phyloP scores from a whole-genome alignment of 495 filamentous ascomycete genomes.

The Lepraria neglecta region DNA sequence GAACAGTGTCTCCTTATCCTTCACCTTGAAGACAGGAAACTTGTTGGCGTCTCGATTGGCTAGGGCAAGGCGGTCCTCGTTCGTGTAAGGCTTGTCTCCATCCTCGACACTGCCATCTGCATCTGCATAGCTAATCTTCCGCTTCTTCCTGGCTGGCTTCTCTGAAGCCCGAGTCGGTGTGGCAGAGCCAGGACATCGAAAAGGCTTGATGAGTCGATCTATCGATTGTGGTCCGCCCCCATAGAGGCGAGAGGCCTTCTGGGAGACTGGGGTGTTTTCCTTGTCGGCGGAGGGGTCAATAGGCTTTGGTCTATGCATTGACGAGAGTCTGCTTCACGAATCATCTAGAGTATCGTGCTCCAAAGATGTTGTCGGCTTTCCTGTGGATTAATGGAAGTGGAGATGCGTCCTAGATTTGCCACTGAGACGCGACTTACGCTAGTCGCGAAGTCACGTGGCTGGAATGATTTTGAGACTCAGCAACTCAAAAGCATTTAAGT shows the following conservation, averaged over 20 bases:
- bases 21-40: conserved; percentile 83
- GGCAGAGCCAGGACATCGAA: conserved; percentile 86
- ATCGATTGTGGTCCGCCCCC: conserved; percentile 45
- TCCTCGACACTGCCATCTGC: conserved; percentile 64
- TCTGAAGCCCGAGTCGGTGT: conserved; percentile 63
- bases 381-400: neutral
- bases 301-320: conserved; percentile 41
- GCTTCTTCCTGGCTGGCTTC: conserved; percentile 76
- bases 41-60: conserved; percentile 83
- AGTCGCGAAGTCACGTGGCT: conserved; percentile 9
- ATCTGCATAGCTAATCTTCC: conserved; percentile 84
- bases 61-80: conserved; percentile 78
- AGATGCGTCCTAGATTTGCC: neutral
- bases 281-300: conserved; percentile 31
- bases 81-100: conserved; percentile 76
- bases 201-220: conserved; percentile 75
- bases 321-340: too few relatives aligned
- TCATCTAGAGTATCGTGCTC: too few relatives aligned
- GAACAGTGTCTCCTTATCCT: conserved; percentile 79
- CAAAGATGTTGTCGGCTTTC: too few relatives aligned
- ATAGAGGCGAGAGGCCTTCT: conserved; percentile 33
- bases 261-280: conserved; percentile 33
- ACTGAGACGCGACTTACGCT: conserved; percentile 3
- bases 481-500: too few relatives aligned
- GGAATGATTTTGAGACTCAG: neutral